Evolutionary conservation across 441 rosid genomes (phyloP), one percentile per base, ranked within the genome.

Genomic region (Gossypium davidsonii): DNA sequence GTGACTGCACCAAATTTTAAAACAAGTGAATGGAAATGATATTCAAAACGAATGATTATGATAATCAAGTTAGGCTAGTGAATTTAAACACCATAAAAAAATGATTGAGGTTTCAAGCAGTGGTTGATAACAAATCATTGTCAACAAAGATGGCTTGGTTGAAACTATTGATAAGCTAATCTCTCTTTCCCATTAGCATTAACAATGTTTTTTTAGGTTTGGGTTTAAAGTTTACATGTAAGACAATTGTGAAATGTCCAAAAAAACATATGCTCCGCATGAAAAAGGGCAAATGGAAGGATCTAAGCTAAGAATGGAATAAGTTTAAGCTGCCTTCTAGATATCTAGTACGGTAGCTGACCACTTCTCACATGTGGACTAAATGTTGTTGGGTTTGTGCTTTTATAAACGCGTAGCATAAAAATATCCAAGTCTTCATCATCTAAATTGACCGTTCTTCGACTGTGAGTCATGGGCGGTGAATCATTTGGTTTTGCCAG

Each of bases 121-220:
- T 46, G 14, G 26, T 9, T 51, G 28, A 14, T 25, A 18, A 18
- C 14, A 18, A 37, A 37, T 53, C 76, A 49, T 71, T 57, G 55
- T 77, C 74, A 77, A 73, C 55, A 46, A 56, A 23, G 37, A 69
- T 55, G 55, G 74, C 42, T 53, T 69, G 11, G 52, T 62, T 61
- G 10, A 56, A 62, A 6, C 39, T 14, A 14, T 55, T 23, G 1
- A 8, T 23, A 46, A 23, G 57, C 11, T 46, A 48, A 67, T 25
- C 2, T 39, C 21, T 20, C 4, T 58, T 25, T 58, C 28, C 61
- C 11, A 21, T 56, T 20, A 37, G 8, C 25, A 63, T 37, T 18
- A 42, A 63, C 26, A 34, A 17, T 62, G 66, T 28, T 60, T 59
- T 63, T 18, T 18, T 9, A 60, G 53, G 53, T 64, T 64, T 42